phyloP scores from a whole-genome alignment of 495 filamentous ascomycete genomes.

The Aspergillus conjunctus region DNA sequence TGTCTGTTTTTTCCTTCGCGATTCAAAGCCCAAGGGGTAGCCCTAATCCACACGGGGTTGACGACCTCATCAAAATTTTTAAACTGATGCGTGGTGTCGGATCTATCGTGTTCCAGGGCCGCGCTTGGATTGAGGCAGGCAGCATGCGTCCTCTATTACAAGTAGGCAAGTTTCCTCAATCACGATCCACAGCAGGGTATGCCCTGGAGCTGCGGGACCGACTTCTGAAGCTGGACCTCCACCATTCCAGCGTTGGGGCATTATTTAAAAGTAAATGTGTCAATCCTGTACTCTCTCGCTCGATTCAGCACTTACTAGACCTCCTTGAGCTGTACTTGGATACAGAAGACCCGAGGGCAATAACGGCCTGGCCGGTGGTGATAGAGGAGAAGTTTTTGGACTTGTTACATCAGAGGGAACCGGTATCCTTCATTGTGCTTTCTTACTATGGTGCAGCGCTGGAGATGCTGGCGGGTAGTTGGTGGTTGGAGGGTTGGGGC shows the following conservation, averaged over 20 bases:
- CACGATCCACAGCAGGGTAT: background rate
- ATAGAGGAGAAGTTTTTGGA: slow-evolving; percentile 12
- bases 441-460: slow-evolving; percentile 12
- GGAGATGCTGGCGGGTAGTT: slow-evolving; percentile 5
- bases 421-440: slow-evolving; percentile 1
- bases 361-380: slow-evolving; percentile 15
- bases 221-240: background rate
- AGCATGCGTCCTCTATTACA: slow-evolving; percentile 14
- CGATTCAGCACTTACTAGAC: background rate
- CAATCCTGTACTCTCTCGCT: background rate
- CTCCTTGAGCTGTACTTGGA: background rate
- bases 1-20: slow-evolving; percentile 16
- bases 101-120: slow-evolving; percentile 20
- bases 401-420: slow-evolving; percentile 10
- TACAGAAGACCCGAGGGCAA: background rate
- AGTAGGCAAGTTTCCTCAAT: background rate
- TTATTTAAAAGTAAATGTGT: background rate
- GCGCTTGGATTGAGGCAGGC: slow-evolving; percentile 21
- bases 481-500: slow-evolving; percentile 23
- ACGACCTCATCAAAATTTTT: slow-evolving; percentile 17
- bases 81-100: slow-evolving; percentile 16
- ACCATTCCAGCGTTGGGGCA: too few relatives aligned
- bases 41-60: slow-evolving; percentile 3
- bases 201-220: background rate
- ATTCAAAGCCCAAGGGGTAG: background rate